Evolutionary conservation across 257 asterid species (phyloP).

Genomic region (Petunia axillaris): DNA sequence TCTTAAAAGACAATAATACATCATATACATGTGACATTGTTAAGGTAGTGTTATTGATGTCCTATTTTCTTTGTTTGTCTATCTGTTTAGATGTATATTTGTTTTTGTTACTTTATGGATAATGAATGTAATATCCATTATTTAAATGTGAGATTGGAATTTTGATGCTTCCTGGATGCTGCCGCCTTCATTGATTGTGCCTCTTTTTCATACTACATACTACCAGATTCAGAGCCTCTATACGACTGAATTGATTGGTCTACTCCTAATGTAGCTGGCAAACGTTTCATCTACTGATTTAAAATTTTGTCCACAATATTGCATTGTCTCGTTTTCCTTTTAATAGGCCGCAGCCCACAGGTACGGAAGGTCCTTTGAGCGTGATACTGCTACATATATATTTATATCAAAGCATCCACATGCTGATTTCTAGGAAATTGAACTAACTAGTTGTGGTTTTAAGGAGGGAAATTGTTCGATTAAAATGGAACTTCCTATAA

Average conservation of each 20-base stretch:
- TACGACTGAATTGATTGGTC: slow-evolving; percentile 9
- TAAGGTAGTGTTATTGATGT: not conserved
- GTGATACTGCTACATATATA: not conserved
- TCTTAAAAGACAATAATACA: not conserved
- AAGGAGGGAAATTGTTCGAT: not conserved
- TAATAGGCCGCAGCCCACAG: not conserved
- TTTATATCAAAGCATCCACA: not conserved
- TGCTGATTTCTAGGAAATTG: not conserved
- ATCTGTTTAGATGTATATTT: slow-evolving; percentile 19
- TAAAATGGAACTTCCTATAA: not conserved
- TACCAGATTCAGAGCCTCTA: slow-evolving; percentile 27
- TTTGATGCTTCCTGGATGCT: slow-evolving; percentile 14
- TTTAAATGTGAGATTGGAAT: slow-evolving; percentile 8
- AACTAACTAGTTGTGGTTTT: not conserved
- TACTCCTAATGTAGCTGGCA: slow-evolving; percentile 16
- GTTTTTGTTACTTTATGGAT: slow-evolving; percentile 5
- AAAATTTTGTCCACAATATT: slow-evolving; percentile 10
- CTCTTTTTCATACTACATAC: slow-evolving; percentile 16
- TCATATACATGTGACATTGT: not conserved
- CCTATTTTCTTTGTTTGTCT: not conserved
- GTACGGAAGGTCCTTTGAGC: slow-evolving; percentile 25
- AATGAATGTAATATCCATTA: slow-evolving; percentile 1
- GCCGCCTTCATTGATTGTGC: slow-evolving; percentile 23
- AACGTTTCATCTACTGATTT: not conserved
- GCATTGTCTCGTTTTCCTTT: slow-evolving; percentile 12